Evolutionary conservation across 176 grass and related monocot species (phyloP), one percentile per base, ranked within the genome.

Genomic region (Ensete glaucum): DNA sequence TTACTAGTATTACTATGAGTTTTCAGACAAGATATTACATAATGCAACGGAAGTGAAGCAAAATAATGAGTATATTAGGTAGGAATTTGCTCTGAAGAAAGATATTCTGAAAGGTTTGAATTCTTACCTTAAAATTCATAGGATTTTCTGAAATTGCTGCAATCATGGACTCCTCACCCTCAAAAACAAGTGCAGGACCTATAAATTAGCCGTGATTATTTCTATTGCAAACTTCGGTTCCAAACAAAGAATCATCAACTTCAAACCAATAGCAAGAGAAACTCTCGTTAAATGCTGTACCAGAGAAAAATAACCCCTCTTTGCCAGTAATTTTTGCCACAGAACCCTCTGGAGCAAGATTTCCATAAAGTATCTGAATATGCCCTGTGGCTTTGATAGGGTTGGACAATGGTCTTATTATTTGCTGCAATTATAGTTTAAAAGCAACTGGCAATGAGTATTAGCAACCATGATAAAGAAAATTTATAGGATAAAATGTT

Each of bases 281-380:
- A 64, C 53, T 26, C 20, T 22, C 13, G 43, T 52, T 20, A n/a
- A 78, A 78, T 19, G 67, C 21, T 77, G 73, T 85, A 81, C 94
- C 94, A 79, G 90, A 93, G 84, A 98, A 98, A 82, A 88, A 98
- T 53, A 98, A 49, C 52, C 94, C 94, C 83, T 98, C 94, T 91
- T 98, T 98, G 77, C 94, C 94, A 56, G 94, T 98, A 77, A 98
- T 98, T 91, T 98, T 98, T 76, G 94, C 94, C 34, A 98, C 94
- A 69, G 94, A 98, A 74, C 94, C 94, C 69, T 93, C 94, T 53
- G 94, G 90, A 79, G 94, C 94, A 88, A 98, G 81, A 82, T 98
- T 98, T 11, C 94, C 94, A 77, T 91, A 98, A 80, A 98, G 94
- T 90, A 98, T 91, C 81, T 98, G 94, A 78, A 98, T 89, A 71